Evolutionary conservation across 139 green algal species (phyloP).

Genomic region (Edaphochlamys debaryana): DNA sequence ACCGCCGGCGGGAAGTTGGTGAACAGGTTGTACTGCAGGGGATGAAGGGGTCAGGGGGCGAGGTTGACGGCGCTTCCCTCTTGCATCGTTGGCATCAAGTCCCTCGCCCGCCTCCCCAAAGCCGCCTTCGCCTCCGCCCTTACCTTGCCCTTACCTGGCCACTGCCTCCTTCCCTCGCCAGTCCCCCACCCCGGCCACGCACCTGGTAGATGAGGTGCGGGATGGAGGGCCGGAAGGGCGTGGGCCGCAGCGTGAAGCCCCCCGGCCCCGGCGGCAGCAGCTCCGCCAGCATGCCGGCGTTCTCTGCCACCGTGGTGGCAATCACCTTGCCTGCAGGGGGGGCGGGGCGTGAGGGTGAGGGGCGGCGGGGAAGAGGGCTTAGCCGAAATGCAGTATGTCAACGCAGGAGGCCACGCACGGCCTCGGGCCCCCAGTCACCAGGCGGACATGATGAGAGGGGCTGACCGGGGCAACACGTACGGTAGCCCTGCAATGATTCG

Average conservation of each 20-base stretch:
- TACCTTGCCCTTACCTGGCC: too few relatives aligned
- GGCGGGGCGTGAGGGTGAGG: background rate
- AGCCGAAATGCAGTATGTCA: background rate
- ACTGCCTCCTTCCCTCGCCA: too few relatives aligned
- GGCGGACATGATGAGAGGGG: too few relatives aligned
- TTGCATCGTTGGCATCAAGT: too few relatives aligned
- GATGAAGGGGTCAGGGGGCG: too few relatives aligned
- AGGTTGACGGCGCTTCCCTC: too few relatives aligned
- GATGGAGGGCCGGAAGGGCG: conserved; percentile 75
- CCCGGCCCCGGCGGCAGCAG: conserved; percentile 53
- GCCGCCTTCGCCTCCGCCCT: too few relatives aligned
- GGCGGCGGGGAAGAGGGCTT: background rate
- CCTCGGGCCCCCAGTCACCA: too few relatives aligned
- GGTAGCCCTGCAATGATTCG: too few relatives aligned
- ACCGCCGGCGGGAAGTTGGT: conserved; percentile 23
- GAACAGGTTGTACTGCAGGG: conserved; percentile 43
- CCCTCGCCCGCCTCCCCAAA: too few relatives aligned
- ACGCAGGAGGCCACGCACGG: background rate
- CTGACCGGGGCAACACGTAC: too few relatives aligned
- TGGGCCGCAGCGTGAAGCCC: background rate
- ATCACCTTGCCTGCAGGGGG: conserved; percentile 61
- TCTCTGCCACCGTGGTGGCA: conserved; percentile 75
- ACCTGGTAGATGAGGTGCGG: conserved; percentile 67
- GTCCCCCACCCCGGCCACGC: too few relatives aligned
- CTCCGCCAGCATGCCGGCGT: conserved; percentile 61